Conservation (phyloP, 768 basidiomycete species). For the Pulveroboletus frians region DNA sequence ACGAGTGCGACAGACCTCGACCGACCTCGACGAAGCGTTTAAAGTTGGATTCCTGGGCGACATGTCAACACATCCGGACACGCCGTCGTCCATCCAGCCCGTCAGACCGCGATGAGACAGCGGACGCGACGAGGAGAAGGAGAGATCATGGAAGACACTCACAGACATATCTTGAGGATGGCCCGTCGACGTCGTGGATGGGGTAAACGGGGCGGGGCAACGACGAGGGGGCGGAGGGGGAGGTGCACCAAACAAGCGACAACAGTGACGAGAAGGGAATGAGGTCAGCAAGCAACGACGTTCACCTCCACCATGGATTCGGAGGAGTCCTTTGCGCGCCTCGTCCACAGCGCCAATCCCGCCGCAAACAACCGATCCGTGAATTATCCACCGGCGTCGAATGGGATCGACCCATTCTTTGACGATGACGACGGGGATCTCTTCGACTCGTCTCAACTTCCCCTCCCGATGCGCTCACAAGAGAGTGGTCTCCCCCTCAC, state of each 20-base stretch:
- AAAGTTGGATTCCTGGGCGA: conserved; percentile 74
- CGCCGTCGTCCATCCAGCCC: conserved; percentile 10
- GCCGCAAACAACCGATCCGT: conserved; percentile 13
- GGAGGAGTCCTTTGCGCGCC: conserved; percentile 26
- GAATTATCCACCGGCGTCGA: conserved; percentile 51
- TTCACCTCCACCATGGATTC: conserved; percentile 17
- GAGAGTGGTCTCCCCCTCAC: conserved; percentile 55
- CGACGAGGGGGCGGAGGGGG: too few relatives aligned
- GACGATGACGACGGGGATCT: conserved; percentile 57
- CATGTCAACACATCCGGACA: conserved; percentile 16
- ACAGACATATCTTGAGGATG: conserved; percentile 18
- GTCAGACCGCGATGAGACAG: fast-evolving
- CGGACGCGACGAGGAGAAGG: not conserved
- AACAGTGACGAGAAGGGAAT: conserved; percentile 5
- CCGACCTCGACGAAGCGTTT: conserved; percentile 98
- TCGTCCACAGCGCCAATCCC: conserved; percentile 26
- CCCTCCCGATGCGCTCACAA: conserved; percentile 37
- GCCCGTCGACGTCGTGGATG: conserved; percentile 1
- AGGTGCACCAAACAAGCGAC: conserved; percentile 8
- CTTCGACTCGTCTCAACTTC: not conserved
- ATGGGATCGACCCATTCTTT: conserved; percentile 69
- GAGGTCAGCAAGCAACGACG: conserved; percentile 8
- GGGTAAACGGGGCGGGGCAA: too few relatives aligned
- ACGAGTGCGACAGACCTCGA: conserved; percentile 50
- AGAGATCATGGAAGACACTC: conserved; percentile 2